Percentiles rank a stretch among this genome's conserved stretches.
phyloP scores from a whole-genome alignment of 2,329 filamentous ascomycete species.

The Xylariaceae sp. region DNA sequence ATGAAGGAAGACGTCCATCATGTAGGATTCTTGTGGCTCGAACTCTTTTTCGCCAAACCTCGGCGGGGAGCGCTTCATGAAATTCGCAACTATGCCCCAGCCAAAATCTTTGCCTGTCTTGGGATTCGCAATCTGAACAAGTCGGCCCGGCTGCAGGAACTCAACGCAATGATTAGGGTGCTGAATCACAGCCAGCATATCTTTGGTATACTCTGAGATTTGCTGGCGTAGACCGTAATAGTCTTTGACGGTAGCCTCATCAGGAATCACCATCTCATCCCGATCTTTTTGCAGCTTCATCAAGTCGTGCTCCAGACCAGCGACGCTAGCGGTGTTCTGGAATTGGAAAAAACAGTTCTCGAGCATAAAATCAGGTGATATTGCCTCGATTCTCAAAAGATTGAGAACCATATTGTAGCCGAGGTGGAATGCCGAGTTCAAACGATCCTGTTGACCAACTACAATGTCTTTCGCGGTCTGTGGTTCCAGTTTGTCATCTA shows the following conservation, averaged over 20 bases:
- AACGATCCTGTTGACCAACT: constrained; percentile 90
- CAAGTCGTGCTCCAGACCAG: constrained; percentile 77
- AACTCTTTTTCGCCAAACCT: constrained; percentile 67
- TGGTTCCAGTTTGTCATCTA: constrained; percentile 93
- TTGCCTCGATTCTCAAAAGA: constrained; percentile 94
- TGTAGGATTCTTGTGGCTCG: constrained; percentile 69
- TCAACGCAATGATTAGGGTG: constrained; percentile 82
- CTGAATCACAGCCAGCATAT: constrained; percentile 88
- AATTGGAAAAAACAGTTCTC: constrained; percentile 98
- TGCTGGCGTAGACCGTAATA: constrained; percentile 90
- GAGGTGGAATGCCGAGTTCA: constrained; percentile 96
- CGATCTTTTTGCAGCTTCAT: constrained; percentile 72
- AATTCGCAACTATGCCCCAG: constrained; percentile 86
- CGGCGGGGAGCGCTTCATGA: constrained; percentile 57
- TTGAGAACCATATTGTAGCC: constrained; percentile 99
- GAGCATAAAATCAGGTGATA: constrained; percentile 98
- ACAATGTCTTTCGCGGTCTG: constrained; percentile 92
- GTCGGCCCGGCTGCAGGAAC: constrained; percentile 81
- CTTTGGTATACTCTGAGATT: constrained; percentile 75
- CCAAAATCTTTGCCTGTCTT: constrained; percentile 73
- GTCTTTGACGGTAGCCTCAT: constrained; percentile 85
- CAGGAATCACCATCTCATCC: constrained; percentile 69
- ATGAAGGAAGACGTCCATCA: constrained; percentile 76
- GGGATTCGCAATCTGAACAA: constrained; percentile 79
- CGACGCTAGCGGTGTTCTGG: constrained; percentile 88